Percentiles rank a stretch among this genome's conserved stretches.
Conservation (phyloP, 768 basidiomycete species). For the Chlorophyllum brunneum region DNA sequence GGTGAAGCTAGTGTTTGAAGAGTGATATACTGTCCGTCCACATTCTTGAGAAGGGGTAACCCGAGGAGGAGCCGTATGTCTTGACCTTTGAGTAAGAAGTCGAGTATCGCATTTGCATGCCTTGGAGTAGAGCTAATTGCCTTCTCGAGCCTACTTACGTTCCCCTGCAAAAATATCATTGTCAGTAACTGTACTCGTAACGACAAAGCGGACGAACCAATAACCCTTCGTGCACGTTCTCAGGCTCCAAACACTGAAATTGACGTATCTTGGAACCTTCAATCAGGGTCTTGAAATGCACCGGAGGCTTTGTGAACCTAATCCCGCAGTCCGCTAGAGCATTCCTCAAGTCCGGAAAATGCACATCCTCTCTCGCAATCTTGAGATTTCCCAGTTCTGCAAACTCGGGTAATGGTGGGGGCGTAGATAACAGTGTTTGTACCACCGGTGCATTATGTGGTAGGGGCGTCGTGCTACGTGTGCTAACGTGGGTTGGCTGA, state of each 20-base stretch:
- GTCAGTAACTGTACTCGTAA: neutral
- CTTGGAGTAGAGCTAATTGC: neutral
- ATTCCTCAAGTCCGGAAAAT: constrained; percentile 3
- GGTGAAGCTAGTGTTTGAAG: constrained; percentile 14
- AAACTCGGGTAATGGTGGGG: neutral
- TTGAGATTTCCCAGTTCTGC: constrained; percentile 2
- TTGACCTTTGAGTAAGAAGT: constrained; percentile 31
- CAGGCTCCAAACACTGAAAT: constrained; percentile 2
- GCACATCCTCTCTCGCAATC: neutral
- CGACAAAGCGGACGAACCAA: neutral
- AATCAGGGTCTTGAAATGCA: constrained; percentile 1
- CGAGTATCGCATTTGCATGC: constrained; percentile 16
- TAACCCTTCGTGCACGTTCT: constrained; percentile 3
- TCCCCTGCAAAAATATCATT: neutral
- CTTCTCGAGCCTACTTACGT: neutral
- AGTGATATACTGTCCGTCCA: constrained; percentile 21
- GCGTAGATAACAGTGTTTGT: neutral
- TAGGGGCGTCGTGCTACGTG: neutral
- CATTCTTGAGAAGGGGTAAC: constrained; percentile 34
- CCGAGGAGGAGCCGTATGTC: constrained; percentile 30
- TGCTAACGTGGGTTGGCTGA: neutral
- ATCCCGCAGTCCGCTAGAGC: constrained; percentile 5
- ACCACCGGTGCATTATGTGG: too few species aligned
- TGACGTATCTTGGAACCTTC: neutral
- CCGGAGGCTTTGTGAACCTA: constrained; percentile 6